Percentiles rank a stretch among this genome's conserved stretches.
Evolutionary conservation across 1,284 basidiomycete species (phyloP).

Genomic region (Hymenochaete sp.): DNA sequence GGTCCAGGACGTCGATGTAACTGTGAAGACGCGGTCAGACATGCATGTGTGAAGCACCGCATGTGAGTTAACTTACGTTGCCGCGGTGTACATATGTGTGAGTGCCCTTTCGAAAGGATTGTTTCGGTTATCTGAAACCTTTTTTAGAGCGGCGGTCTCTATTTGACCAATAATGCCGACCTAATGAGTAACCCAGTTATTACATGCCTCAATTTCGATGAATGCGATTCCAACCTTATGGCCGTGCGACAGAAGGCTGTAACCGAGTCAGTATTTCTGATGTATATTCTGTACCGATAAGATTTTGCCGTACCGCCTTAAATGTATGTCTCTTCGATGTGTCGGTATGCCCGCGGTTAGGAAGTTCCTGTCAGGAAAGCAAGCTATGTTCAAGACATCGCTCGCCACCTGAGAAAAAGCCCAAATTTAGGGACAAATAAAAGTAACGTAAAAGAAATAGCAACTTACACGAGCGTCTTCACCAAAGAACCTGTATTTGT

Average conservation of each 20-base stretch:
- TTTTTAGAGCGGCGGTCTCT: slow-evolving; percentile 95
- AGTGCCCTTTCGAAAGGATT: slow-evolving; percentile 77
- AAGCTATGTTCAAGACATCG: slow-evolving; percentile 75
- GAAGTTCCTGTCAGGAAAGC: slow-evolving; percentile 74
- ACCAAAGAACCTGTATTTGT: slow-evolving; percentile 84
- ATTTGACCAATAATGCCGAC: slow-evolving; percentile 88
- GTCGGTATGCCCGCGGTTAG: slow-evolving; percentile 76
- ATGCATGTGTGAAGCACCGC: background rate
- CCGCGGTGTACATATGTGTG: slow-evolving; percentile 78
- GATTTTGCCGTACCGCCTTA: slow-evolving; percentile 61
- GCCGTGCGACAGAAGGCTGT: slow-evolving; percentile 76
- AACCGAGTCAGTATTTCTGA: background rate
- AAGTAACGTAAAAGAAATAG: background rate
- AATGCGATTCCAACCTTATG: slow-evolving; percentile 43
- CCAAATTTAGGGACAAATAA: background rate
- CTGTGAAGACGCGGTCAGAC: slow-evolving; percentile 30
- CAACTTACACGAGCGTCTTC: slow-evolving; percentile 75
- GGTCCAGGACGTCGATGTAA: slow-evolving; percentile 66
- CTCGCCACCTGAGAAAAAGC: slow-evolving; percentile 51
- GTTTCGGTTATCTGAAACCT: slow-evolving; percentile 76
- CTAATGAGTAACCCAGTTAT: background rate
- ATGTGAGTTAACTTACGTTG: slow-evolving; percentile 59
- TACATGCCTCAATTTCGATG: background rate
- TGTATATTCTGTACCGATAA: too few relatives aligned
- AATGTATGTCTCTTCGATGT: slow-evolving; percentile 76